Evolutionary conservation across 2,329 filamentous ascomycete genomes (phyloP), one percentile per base, ranked within the genome.

Genomic region (Cladorrhinum sp.): DNA sequence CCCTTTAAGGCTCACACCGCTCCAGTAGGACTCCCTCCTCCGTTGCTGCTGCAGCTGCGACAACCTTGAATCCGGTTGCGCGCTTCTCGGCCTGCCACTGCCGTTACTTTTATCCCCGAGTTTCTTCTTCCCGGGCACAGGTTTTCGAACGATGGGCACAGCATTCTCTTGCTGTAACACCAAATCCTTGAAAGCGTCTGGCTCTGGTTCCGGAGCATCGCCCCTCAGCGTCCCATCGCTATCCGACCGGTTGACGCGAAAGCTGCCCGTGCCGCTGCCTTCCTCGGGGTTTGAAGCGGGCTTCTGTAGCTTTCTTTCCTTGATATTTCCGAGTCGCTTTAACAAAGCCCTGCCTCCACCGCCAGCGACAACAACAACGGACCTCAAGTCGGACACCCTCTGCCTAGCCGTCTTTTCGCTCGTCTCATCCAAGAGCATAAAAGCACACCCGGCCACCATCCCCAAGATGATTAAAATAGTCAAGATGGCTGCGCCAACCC

Each of bases 381-480:
- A 33, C 1, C 63, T 59, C 42, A 73, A 66, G 6, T 66, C 73
- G 8, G 66, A 69, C 24, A 74, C 63, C 36, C 76, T 76, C 50
- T 75, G 64, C 7, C 71, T 26, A 1, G 71, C 60, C 0, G 72
- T 68, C 61, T 71, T 71, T 16, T 74, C 70, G 1, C 72, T 74
- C 5, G 70, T 73, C 67, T 85, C 82, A 63, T 85, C 82, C 20
- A 76, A 60, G 18, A 83, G 60, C 64, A 84, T 73, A 73, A 80
- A 83, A 5, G 75, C 50, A 6, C 80, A 68, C n/a, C 84, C 84
- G 1, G 79, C 79, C 23, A 87, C 63, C 42, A 90, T 75, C 6
- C 78, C 74, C 5, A 80, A 69, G 1, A 91, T 71, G 2, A 88
- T 72, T 5, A 86, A 54, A 2, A 84, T 74, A 1, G 86, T 89